Evolutionary conservation across 768 basidiomycete species (phyloP), one percentile per base, ranked within the genome.

Genomic region (Pleurotus giganteus): DNA sequence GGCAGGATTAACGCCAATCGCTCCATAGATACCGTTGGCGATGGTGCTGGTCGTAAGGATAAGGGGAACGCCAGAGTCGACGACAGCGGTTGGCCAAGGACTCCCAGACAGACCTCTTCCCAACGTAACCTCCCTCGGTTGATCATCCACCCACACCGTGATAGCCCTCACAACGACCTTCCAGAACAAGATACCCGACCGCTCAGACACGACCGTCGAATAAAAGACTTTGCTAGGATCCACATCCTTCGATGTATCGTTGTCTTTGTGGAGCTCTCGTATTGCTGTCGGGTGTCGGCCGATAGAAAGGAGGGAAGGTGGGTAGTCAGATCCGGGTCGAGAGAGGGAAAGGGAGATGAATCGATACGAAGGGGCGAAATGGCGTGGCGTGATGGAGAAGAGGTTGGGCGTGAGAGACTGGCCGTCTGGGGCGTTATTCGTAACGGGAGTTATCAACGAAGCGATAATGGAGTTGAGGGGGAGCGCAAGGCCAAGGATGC

Each of bases 11-110:
- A 91, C 71, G 1, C 84, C 86, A 50, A 89, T 69, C 3, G 89
- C 86, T 7, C 89, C 89, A 56, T 91, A 92, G 17, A 91, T 86
- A 4, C 76, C 89, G 59, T 92, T 86, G 13, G 89, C 86, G 17
- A 92, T 73, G 2, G 61, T 51, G 3, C 72, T 69, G 0, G 84
- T 82, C 4, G 88, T 79, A 0, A 92, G 65, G 47, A 92, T 90
- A 12, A 78, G 54, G 0, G 89, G 86, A 0, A 83, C 76, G 0
- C 90, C 90, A 0, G 85, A 81, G 65, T 92, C 90, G 29, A 91
- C 63, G n/a, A 89, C 77, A 3, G 87, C 89, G 41, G 76, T 80
- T 0, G 88, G 89, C 36, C 69, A 78, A 21, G 65, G 66, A 0
- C 66, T 69, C 4, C 75, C 83, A 0, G 69, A 73, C 1, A 65